Evolutionary conservation across 495 filamentous ascomycete species (phyloP), one percentile per base, ranked within the genome.

Genomic region (Beverwykella pulmonaria): DNA sequence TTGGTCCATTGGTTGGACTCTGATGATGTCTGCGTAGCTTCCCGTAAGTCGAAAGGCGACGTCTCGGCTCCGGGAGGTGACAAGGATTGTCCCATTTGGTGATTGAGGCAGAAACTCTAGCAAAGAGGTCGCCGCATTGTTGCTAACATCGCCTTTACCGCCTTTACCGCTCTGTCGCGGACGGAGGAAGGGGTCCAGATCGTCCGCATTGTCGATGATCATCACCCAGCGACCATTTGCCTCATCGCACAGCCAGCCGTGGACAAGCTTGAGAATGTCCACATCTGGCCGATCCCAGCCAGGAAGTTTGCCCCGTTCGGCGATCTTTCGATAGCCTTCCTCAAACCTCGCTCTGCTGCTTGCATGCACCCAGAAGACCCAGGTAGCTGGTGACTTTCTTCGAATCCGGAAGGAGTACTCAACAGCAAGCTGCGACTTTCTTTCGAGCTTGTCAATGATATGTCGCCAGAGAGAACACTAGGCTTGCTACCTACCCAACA

Each of bases 341-440:
- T n/a, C n/a, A n/a, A n/a, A n/a, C n/a, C n/a, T n/a, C n/a, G n/a
- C n/a, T n/a, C n/a, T n/a, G n/a, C n/a, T n/a, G n/a, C n/a, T n/a
- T n/a, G n/a, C n/a, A n/a, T n/a, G n/a, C n/a, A n/a, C n/a, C n/a
- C n/a, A n/a, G n/a, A n/a, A n/a, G n/a, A 75, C 71, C 60, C 60
- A 73, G 9, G 59, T 73, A 8, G 56, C 41, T 15, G 60, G 61
- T n/a, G 67, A 56, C 1, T 58, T 32, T 22, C 76, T 70, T 62
- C 66, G 55, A 9, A 75, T 70, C 36, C 74, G 73, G 72, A 81
- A 82, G 8, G 71, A 73, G 61, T 79, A 81, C 61, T 82, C 79
- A 41, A 86, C 79, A 2, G 83, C 82, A 49, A 84, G 78, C 59
- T 85, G 81, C 1, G 81, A 80, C 74, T 85, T 86, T 12, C 80